Conservation (phyloP, 345 rosid genomes). For the Arabidopsis suecica region DNA sequence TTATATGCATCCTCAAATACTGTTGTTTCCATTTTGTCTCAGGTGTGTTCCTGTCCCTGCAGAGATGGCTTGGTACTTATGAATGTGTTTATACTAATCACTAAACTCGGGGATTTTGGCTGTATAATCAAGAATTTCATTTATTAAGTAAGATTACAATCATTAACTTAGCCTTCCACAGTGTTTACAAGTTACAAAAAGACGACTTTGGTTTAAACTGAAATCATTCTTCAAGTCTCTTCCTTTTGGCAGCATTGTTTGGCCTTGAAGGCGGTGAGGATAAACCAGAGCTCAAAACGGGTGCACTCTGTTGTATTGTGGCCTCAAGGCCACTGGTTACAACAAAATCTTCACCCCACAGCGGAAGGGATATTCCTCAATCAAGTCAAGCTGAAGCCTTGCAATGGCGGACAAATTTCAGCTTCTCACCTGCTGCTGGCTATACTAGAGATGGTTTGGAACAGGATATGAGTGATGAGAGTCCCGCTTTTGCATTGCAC, state of each 20-base stretch:
- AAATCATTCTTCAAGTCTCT: background rate
- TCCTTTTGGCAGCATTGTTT: background rate
- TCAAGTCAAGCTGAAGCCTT: slow-evolving; percentile 56
- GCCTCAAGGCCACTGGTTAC: slow-evolving; percentile 84
- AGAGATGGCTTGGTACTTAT: background rate
- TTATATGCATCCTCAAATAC: too few species aligned
- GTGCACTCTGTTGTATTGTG: slow-evolving; percentile 97
- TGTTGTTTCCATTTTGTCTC: background rate
- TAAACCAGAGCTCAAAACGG: slow-evolving; percentile 61
- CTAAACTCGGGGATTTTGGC: background rate
- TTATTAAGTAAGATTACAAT: slow-evolving; percentile 4
- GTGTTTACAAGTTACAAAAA: background rate
- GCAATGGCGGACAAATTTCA: slow-evolving; percentile 78
- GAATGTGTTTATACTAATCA: background rate
- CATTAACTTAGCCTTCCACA: background rate
- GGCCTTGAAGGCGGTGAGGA: background rate
- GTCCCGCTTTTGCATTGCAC: slow-evolving; percentile 52
- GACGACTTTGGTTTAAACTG: background rate
- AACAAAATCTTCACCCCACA: slow-evolving; percentile 40
- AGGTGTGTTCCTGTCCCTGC: background rate
- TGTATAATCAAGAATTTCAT: background rate
- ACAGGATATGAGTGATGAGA: slow-evolving; percentile 40
- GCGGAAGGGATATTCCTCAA: slow-evolving; percentile 43
- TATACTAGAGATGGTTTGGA: slow-evolving; percentile 68
- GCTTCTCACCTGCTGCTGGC: slow-evolving; percentile 81